Evolutionary conservation across 2,329 filamentous ascomycete species (phyloP).

Genomic region (Ilyonectria robusta): DNA sequence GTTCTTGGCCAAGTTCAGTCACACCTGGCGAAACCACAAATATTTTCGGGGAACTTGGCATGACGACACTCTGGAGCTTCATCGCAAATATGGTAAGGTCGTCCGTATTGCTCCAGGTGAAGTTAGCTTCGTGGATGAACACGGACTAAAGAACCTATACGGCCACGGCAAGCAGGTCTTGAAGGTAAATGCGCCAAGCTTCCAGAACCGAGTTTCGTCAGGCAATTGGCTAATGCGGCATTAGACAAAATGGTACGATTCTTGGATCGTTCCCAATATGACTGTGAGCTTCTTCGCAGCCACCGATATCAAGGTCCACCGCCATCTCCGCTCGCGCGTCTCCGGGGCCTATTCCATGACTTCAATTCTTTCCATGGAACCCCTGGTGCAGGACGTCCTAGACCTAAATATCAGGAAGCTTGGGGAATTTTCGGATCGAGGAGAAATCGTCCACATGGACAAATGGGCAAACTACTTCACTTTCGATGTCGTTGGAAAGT

Average conservation of each 20-base stretch:
- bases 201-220: neutral
- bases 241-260: slow-evolving; percentile 25
- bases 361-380: slow-evolving; percentile 27
- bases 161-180: slow-evolving; percentile 25
- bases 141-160: slow-evolving; percentile 13
- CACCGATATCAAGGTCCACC: slow-evolving; percentile 22
- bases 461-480: slow-evolving; percentile 31
- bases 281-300: slow-evolving; percentile 30
- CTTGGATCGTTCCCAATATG: slow-evolving; percentile 30
- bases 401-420: slow-evolving; percentile 27
- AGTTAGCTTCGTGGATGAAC: slow-evolving; percentile 21
- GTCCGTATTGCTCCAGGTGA: slow-evolving; percentile 31
- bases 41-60: slow-evolving; percentile 34
- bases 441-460: neutral
- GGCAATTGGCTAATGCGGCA: neutral
- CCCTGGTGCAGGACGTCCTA: slow-evolving; percentile 24
- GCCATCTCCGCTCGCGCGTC: slow-evolving; percentile 26
- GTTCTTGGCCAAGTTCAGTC: slow-evolving; percentile 8
- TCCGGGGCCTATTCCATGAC: slow-evolving; percentile 33
- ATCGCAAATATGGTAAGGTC: slow-evolving; percentile 25
- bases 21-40: slow-evolving; percentile 10
- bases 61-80: slow-evolving; percentile 18
- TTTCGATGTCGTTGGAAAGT: slow-evolving; percentile 23
- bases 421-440: neutral
- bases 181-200: slow-evolving; percentile 3